phyloP scores from a whole-genome alignment of 2,329 filamentous ascomycete species.

The Exophiala calicioides region DNA sequence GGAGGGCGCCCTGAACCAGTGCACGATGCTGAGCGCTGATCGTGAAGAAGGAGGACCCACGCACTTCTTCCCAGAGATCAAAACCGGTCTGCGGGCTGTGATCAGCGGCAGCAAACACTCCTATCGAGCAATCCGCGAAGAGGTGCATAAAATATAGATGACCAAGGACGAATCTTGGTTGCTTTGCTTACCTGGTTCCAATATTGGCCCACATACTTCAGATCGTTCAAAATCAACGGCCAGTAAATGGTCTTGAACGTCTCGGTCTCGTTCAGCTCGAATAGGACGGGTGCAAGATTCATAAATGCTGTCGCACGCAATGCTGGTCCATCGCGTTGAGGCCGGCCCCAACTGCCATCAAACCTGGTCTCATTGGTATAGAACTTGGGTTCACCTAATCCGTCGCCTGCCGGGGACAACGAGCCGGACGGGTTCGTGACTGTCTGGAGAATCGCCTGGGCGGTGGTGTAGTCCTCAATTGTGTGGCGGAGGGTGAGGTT shows the following conservation, averaged over 20 bases:
- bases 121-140: too few species aligned
- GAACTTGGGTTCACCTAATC: conserved; percentile 72
- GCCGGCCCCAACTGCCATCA: conserved; percentile 65
- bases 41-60: conserved; percentile 77
- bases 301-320: conserved; percentile 39
- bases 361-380: conserved; percentile 63
- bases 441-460: conserved; percentile 66
- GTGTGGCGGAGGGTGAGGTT: conserved; percentile 59
- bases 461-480: conserved; percentile 67
- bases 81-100: conserved; percentile 8
- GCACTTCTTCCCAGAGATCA: conserved; percentile 55
- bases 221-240: conserved; percentile 74
- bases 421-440: conserved; percentile 68
- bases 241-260: conserved; percentile 61
- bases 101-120: too few species aligned
- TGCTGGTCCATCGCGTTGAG: conserved; percentile 58
- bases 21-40: conserved; percentile 67
- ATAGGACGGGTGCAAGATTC: conserved; percentile 26
- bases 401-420: conserved; percentile 53
- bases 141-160: conserved; percentile 50
- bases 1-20: conserved; percentile 57
- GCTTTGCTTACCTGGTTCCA: conserved; percentile 56
- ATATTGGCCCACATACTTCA: conserved; percentile 72
- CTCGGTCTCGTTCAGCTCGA: conserved; percentile 33
- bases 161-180: too few species aligned